These are phyloP conservation scores for Mucor irregularis DNA, from an alignment of 371 early-diverging fungal species.

Conservation along the genomic window DNA sequence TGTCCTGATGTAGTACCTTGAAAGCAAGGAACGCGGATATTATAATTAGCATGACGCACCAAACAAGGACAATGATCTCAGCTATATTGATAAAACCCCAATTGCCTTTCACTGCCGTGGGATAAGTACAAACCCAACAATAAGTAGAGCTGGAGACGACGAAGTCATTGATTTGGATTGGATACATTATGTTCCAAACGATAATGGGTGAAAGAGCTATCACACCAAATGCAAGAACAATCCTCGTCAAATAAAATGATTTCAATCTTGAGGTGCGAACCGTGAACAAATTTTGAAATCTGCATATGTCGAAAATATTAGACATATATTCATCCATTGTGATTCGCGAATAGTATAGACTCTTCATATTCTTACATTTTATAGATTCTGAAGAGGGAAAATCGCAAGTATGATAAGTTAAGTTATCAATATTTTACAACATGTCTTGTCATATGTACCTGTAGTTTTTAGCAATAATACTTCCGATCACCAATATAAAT, in stretches of 20 bases:
- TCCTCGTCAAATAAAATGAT: slow-evolving; percentile 32
- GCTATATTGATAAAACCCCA: slow-evolving; percentile 26
- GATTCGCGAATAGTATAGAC: neutral
- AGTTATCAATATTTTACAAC: neutral
- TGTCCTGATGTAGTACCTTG: too few species aligned
- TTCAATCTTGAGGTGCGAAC: slow-evolving; percentile 35
- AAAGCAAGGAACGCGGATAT: slow-evolving; percentile 39
- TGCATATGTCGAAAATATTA: too few species aligned
- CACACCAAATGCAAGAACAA: slow-evolving; percentile 23
- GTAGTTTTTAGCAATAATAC: slow-evolving; percentile 48
- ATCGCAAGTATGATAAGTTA: neutral
- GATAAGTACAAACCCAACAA: slow-evolving; percentile 39
- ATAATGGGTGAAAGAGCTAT: slow-evolving; percentile 27
- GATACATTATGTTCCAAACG: slow-evolving; percentile 31
- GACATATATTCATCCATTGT: too few species aligned
- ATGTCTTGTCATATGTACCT: slow-evolving; percentile 16
- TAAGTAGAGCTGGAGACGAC: slow-evolving; percentile 15
- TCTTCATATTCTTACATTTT: slow-evolving; percentile 27
- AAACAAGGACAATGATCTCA: slow-evolving; percentile 22
- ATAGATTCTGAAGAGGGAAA: slow-evolving; percentile 33
- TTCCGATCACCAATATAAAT: slow-evolving; percentile 36
- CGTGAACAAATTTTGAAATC: slow-evolving; percentile 49
- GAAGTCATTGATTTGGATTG: slow-evolving; percentile 9
- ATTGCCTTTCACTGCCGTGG: slow-evolving; percentile 11
- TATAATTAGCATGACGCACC: slow-evolving; percentile 24